A percentile compares a stretch with the other conserved stretches of the same genome.
Evolutionary conservation across 148 eudicot species (phyloP).

Genomic region (Agrostemma githago): DNA sequence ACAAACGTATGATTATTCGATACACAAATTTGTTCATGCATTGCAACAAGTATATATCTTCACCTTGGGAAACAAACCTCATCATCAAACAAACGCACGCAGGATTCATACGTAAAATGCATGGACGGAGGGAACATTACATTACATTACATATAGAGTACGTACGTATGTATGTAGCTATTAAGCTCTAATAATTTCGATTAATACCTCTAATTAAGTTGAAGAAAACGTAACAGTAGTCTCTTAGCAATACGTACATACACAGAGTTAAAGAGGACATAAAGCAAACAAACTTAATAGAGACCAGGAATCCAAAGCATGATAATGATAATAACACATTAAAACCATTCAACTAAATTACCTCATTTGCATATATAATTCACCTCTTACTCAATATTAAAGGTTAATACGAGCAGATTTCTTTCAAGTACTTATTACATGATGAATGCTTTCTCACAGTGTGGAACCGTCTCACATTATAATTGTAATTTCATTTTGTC

Average conservation of each 20-base stretch:
- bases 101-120: background rate
- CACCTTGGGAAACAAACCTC: background rate
- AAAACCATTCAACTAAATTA: constrained; percentile 5
- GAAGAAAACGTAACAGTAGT: background rate
- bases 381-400: background rate
- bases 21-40: background rate
- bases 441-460: background rate
- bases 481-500: too few relatives aligned
- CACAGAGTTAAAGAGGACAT: background rate
- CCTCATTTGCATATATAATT: background rate
- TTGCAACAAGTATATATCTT: background rate
- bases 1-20: background rate
- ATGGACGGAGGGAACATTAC: too few relatives aligned
- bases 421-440: background rate
- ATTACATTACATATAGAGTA: too few relatives aligned
- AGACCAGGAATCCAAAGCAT: constrained; percentile 10
- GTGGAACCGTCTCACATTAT: background rate
- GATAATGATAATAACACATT: background rate
- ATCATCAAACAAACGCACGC: background rate
- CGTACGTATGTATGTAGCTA: background rate
- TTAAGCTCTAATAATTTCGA: background rate
- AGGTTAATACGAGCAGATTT: constrained; percentile 16
- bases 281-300: background rate
- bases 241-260: background rate
- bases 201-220: background rate